Conservation (phyloP, 2,329 filamentous ascomycete genomes). For the Colletotrichum sidae region DNA sequence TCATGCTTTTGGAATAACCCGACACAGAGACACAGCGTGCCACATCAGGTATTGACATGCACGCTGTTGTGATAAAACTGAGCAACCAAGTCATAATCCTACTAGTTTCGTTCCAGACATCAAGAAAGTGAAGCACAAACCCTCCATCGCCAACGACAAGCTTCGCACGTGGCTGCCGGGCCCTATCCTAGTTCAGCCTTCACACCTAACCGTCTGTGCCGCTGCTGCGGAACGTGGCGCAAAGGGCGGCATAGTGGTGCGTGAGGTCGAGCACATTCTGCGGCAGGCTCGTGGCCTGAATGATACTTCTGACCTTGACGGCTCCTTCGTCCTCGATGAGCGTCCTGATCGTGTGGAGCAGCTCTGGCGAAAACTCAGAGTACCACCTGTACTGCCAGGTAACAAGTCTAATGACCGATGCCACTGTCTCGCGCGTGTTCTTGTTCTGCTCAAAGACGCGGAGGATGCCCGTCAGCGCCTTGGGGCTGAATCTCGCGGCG, state of each 20-base stretch:
- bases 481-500: conserved; percentile 89
- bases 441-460: conserved; percentile 81
- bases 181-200: not conserved
- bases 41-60: conserved; percentile 6
- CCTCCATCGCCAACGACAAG: conserved; percentile 10
- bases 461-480: conserved; percentile 87
- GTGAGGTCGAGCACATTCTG: conserved; percentile 94
- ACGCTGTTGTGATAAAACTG: conserved; percentile 21
- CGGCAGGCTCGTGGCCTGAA: conserved; percentile 93
- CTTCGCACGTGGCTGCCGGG: not conserved
- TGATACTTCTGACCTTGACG: conserved; percentile 96
- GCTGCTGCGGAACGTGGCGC: conserved; percentile 93
- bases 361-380: conserved; percentile 95
- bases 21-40: conserved; percentile 20
- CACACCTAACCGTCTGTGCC: conserved; percentile 81
- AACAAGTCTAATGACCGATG: conserved; percentile 88
- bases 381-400: conserved; percentile 99
- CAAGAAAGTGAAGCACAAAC: conserved; percentile 15
- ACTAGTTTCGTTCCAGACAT: conserved; percentile 19
- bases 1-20: conserved; percentile 27
- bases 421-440: conserved; percentile 84
- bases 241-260: conserved; percentile 94
- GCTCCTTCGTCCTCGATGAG: conserved; percentile 98
- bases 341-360: conserved; percentile 88
- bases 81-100: conserved; percentile 23